Evolutionary conservation across 352 stramenopile genomes (phyloP).

Genomic region (Phytophthora ramorum): DNA sequence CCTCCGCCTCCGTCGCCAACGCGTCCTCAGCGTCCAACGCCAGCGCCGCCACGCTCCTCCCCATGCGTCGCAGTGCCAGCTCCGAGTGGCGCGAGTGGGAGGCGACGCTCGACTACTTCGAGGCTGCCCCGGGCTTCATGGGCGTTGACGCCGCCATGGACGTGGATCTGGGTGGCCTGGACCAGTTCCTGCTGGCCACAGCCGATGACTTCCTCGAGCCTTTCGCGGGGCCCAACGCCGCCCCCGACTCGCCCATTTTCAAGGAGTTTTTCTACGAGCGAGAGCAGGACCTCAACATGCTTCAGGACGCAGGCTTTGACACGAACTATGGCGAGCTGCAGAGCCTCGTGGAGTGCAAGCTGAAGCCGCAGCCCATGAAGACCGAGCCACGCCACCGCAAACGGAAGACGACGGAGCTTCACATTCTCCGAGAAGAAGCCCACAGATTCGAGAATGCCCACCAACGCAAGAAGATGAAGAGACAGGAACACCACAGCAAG

Average conservation of each 20-base stretch:
- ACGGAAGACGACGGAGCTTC: slow-evolving; percentile 60
- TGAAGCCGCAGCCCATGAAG: slow-evolving; percentile 18
- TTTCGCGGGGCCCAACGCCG: slow-evolving; percentile 32
- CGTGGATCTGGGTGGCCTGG: slow-evolving; percentile 61
- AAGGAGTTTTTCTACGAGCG: slow-evolving; percentile 32
- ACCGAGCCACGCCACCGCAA: slow-evolving; percentile 52
- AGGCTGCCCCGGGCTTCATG: slow-evolving; percentile 13
- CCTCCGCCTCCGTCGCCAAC: slow-evolving; percentile 6
- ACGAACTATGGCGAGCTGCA: slow-evolving; percentile 54
- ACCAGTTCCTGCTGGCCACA: slow-evolving; percentile 65
- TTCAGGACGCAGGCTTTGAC: slow-evolving; percentile 32
- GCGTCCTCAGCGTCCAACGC: neutral
- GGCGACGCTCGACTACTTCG: slow-evolving; percentile 44
- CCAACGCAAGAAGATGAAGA: slow-evolving; percentile 48
- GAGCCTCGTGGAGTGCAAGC: slow-evolving; percentile 49
- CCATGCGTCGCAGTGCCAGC: slow-evolving; percentile 42
- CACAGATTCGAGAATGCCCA: slow-evolving; percentile 29
- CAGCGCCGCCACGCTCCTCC: slow-evolving; percentile 4
- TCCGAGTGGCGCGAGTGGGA: slow-evolving; percentile 53
- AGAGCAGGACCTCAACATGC: slow-evolving; percentile 37
- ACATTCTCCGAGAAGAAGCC: slow-evolving; percentile 26
- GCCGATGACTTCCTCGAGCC: slow-evolving; percentile 72
- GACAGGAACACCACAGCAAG: slow-evolving; percentile 27
- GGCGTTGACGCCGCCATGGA: slow-evolving; percentile 42
- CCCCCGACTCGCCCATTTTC: slow-evolving; percentile 43